Evolutionary conservation across 495 filamentous ascomycete species (phyloP).

Genomic region (Tuber umbilicatum): DNA sequence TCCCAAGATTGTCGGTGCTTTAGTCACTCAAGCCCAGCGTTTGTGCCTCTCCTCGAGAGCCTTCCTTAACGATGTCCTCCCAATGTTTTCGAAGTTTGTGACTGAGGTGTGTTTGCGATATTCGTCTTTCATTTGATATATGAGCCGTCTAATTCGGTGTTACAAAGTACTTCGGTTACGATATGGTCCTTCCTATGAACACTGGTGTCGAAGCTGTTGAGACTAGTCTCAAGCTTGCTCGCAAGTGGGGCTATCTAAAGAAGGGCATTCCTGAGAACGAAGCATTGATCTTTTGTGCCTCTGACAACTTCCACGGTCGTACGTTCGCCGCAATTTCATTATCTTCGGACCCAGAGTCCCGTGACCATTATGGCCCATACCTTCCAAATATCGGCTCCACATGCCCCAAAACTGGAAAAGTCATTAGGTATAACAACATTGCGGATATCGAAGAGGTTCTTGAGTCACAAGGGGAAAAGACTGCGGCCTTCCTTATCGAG

Average conservation of each 20-base stretch:
- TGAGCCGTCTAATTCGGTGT: neutral
- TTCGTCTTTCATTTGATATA: neutral
- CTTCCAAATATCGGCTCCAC: constrained; percentile 77
- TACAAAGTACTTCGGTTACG: constrained; percentile 69
- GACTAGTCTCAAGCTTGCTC: constrained; percentile 92
- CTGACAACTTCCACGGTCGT: constrained; percentile 93
- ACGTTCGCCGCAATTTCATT: constrained; percentile 94
- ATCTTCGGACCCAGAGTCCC: constrained; percentile 88
- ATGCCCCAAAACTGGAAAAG: constrained; percentile 67
- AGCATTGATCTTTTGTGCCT: constrained; percentile 74
- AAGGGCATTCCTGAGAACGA: constrained; percentile 82
- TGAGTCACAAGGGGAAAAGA: constrained; percentile 70
- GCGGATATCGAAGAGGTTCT: constrained; percentile 72
- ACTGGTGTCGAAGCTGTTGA: constrained; percentile 98
- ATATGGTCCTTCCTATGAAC: constrained; percentile 99
- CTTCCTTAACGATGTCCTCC: constrained; percentile 99
- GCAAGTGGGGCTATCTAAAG: constrained; percentile 98
- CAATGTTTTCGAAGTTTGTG: constrained; percentile 87
- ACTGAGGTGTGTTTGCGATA: constrained; percentile 48
- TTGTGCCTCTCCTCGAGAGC: constrained; percentile 90
- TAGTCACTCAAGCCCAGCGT: constrained; percentile 82
- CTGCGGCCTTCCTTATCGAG: constrained; percentile 91
- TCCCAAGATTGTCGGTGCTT: constrained; percentile 82
- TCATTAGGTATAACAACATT: constrained; percentile 79
- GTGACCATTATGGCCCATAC: constrained; percentile 95